Evolutionary conservation across 2,329 filamentous ascomycete genomes (phyloP).

Genomic region (Fusarium algeriense): DNA sequence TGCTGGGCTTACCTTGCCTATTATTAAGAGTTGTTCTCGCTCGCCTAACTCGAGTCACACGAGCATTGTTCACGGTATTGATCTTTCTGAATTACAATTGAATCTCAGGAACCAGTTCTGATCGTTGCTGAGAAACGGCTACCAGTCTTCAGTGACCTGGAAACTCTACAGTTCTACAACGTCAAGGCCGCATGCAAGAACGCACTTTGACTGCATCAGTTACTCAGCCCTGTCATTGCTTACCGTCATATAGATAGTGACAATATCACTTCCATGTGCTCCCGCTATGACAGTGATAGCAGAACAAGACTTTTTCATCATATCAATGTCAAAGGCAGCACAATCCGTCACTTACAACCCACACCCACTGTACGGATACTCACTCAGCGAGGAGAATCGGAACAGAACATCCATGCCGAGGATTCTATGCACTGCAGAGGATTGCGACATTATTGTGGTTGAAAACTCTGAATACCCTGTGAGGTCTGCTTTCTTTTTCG

Average conservation of each 20-base stretch:
- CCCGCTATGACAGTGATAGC: not conserved
- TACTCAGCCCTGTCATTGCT: not conserved
- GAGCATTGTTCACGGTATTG: constrained; percentile 8
- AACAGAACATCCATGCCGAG: constrained; percentile 9
- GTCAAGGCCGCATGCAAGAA: not conserved
- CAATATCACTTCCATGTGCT: not conserved
- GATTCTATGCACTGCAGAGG: constrained; percentile 11
- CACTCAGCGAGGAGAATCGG: constrained; percentile 17
- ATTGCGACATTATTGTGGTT: constrained; percentile 10
- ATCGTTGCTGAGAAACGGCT: not conserved
- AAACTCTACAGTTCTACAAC: constrained; percentile 6
- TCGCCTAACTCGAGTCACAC: constrained; percentile 24
- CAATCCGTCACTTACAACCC: constrained; percentile 29
- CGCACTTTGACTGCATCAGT: not conserved
- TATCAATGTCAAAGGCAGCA: constrained; percentile 9
- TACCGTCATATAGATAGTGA: not conserved
- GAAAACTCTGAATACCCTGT: not conserved
- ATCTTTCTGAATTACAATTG: not conserved
- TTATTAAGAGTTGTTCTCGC: constrained; percentile 22
- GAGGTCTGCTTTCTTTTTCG: constrained; percentile 10
- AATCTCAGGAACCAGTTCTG: not conserved
- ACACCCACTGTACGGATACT: not conserved
- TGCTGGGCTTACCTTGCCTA: constrained; percentile 14
- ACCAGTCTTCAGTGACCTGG: not conserved
- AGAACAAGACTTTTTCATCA: constrained; percentile 2